Evolutionary conservation across 2,329 filamentous ascomycete species (phyloP).

Genomic region (Colletotrichum godetiae): DNA sequence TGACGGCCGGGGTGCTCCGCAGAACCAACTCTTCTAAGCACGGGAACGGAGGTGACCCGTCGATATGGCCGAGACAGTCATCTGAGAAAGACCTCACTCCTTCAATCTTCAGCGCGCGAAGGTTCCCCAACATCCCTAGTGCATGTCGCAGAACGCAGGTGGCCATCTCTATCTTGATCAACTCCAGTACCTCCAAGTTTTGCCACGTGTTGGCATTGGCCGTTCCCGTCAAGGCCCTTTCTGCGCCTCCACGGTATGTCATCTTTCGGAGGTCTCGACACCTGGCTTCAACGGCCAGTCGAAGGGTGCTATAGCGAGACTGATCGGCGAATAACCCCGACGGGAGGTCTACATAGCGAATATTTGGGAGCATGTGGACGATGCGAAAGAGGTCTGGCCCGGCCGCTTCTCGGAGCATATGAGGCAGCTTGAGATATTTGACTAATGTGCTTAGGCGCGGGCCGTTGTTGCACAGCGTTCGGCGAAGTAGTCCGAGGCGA

Average conservation of each 20-base stretch:
- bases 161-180: conserved; percentile 75
- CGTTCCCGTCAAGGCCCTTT: conserved; percentile 79
- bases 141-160: conserved; percentile 76
- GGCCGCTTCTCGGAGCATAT: conserved; percentile 91
- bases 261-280: conserved; percentile 89
- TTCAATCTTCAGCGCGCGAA: conserved; percentile 80
- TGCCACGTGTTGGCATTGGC: conserved; percentile 74
- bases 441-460: conserved; percentile 76
- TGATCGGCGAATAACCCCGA: conserved; percentile 89
- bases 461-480: conserved; percentile 82
- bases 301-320: conserved; percentile 76
- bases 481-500: conserved; percentile 81
- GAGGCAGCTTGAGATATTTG: conserved; percentile 85
- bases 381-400: conserved; percentile 86
- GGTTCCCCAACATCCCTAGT: conserved; percentile 72
- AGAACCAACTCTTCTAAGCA: conserved; percentile 79
- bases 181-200: conserved; percentile 77
- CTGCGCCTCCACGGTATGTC: conserved; percentile 82
- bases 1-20: conserved; percentile 77
- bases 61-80: conserved; percentile 75
- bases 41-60: conserved; percentile 78
- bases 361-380: conserved; percentile 83
- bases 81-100: conserved; percentile 79
- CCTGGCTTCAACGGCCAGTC: conserved; percentile 85
- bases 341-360: conserved; percentile 90